phyloP scores from a whole-genome alignment of 305 asterid species.

The Caryopteris hybrid region DNA sequence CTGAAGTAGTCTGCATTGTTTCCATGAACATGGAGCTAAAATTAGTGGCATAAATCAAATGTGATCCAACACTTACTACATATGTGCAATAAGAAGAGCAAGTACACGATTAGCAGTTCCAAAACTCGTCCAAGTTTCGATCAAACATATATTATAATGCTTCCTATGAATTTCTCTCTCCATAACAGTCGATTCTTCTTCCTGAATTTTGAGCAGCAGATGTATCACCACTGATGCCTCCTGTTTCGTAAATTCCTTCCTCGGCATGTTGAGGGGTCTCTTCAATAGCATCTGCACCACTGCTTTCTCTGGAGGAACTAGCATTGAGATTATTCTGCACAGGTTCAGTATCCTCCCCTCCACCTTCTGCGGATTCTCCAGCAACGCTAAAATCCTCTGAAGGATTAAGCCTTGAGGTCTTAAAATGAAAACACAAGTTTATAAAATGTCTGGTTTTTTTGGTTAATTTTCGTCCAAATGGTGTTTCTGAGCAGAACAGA shows the following conservation, averaged over 20 bases:
- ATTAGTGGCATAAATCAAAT: too few relatives aligned
- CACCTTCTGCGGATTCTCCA: background rate
- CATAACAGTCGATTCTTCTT: background rate
- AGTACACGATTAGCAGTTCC: background rate
- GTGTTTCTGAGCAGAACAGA: constrained; percentile 43
- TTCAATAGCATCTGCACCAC: background rate
- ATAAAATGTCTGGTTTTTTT: background rate
- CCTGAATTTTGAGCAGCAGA: background rate
- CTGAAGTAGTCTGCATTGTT: too few relatives aligned
- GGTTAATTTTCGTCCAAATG: constrained; percentile 24
- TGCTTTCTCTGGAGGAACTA: background rate
- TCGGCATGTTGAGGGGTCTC: background rate
- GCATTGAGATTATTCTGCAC: background rate
- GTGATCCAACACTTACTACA: background rate
- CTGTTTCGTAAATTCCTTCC: constrained; percentile 7
- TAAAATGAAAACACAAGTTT: background rate
- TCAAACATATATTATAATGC: background rate
- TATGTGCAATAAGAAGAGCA: background rate
- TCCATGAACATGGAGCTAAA: too few relatives aligned
- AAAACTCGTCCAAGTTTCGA: too few relatives aligned
- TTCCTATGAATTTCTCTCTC: background rate
- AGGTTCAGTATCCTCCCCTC: background rate
- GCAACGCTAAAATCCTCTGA: constrained; percentile 7
- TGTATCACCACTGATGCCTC: background rate
- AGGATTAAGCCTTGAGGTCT: background rate